Evolutionary conservation across 139 green algal species (phyloP), one percentile per base, ranked within the genome.

Genomic region (Nannochloris sp.): DNA sequence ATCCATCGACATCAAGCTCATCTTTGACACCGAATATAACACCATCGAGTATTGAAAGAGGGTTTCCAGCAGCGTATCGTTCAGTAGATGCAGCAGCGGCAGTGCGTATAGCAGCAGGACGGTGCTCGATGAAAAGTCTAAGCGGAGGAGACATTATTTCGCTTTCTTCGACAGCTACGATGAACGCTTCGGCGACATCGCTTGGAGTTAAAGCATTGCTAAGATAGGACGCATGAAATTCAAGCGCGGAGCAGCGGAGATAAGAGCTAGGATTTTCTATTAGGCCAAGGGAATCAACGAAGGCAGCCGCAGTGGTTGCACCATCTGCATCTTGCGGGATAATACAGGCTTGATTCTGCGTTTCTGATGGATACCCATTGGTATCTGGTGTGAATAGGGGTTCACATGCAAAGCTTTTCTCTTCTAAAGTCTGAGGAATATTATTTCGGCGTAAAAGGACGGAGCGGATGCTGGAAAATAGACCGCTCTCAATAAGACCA

Each of bases 21-120:
- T 97, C 90, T 64, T 95, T 97, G 4, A 93, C 81, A 19, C 78
- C 81, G 68, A 86, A 93, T 0, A 87, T 85, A 36, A 96, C 85
- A 14, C 88, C 88, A 39, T 95, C 88, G 47, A 95, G 66, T 9
- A 83, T 35, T 1, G 79, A 89, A 35, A 90, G 74, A 0, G 77
- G 70, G 29, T 24, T 33, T 7, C 68, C 67, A 2, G 44, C 46
- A 0, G 27, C n/a, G 8, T 68, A 80, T 42, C 82, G 71, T 32
- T 58, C 38, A 14, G 38, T 63, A 35, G 45, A 45, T 19, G 60
- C 65, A 7, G 7, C 13, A 3, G 72, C 76, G n/a, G 62, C 51
- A 19, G 25, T 23, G n/a, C 61, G 37, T 6, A 81, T 25, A 10
- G 58, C 60, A 14, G 46, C 25, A 0, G 69, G 29, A 15, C 77